These are phyloP conservation scores for Diaporthe sp. DNA, from an alignment of 2,329 filamentous ascomycete species.

Conservation along the genomic window DNA sequence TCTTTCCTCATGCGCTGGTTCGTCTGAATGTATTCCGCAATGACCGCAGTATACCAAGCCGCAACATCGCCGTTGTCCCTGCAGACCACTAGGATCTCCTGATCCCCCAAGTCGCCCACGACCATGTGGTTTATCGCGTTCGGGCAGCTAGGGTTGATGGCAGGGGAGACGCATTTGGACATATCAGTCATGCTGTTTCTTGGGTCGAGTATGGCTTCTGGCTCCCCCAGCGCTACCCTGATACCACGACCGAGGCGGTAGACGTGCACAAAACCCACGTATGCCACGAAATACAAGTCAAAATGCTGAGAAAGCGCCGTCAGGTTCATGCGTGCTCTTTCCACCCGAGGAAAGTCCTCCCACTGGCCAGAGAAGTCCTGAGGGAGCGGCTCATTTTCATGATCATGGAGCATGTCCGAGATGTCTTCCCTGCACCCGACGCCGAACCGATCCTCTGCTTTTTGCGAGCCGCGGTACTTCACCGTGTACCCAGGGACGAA, in stretches of 20 bases:
- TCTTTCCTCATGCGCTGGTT: background rate
- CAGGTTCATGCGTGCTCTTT: slow-evolving; percentile 64
- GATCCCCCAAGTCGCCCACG: slow-evolving; percentile 76
- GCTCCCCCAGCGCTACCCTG: slow-evolving; percentile 62
- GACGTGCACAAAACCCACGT: slow-evolving; percentile 69
- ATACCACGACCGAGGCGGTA: slow-evolving; percentile 64
- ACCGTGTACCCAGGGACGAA: slow-evolving; percentile 25
- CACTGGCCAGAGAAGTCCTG: slow-evolving; percentile 37
- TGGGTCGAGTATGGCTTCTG: slow-evolving; percentile 63
- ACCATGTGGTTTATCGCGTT: slow-evolving; percentile 80
- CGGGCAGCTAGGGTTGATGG: slow-evolving; percentile 55
- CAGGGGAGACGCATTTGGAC: slow-evolving; percentile 19
- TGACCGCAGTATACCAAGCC: slow-evolving; percentile 74
- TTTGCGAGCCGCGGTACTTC: slow-evolving; percentile 31
- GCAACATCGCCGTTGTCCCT: slow-evolving; percentile 84
- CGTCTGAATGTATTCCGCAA: slow-evolving; percentile 60
- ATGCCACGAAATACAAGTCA: slow-evolving; percentile 75
- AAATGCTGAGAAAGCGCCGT: slow-evolving; percentile 70
- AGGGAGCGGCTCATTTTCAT: slow-evolving; percentile 26
- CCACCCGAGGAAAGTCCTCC: slow-evolving; percentile 47
- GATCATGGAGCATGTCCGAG: slow-evolving; percentile 9
- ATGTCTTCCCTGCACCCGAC: slow-evolving; percentile 14
- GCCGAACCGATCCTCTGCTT: slow-evolving; percentile 31
- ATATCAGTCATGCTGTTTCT: slow-evolving; percentile 30
- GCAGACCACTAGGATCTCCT: slow-evolving; percentile 77